These are phyloP conservation scores for Collybia sp. DNA, from an alignment of 768 basidiomycete genomes.

Conservation along the genomic window DNA sequence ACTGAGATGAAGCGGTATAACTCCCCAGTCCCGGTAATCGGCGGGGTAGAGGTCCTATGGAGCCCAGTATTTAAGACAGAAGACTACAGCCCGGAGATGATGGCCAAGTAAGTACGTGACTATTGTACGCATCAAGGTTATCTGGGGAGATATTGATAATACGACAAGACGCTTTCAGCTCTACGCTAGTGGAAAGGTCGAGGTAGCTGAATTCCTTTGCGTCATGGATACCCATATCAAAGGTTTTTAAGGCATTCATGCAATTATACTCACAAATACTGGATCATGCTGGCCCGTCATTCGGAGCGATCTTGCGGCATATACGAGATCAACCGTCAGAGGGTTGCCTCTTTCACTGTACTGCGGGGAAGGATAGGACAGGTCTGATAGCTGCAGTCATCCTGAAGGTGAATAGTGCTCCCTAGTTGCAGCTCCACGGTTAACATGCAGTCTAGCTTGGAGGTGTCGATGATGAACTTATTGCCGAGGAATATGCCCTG, in stretches of 20 bases:
- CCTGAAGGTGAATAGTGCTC: constrained; percentile 46
- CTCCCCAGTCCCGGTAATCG: constrained; percentile 56
- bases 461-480: constrained; percentile 58
- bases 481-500: constrained; percentile 73
- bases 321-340: constrained; percentile 65
- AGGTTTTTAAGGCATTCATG: constrained; percentile 60
- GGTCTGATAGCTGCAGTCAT: constrained; percentile 72
- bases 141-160: constrained; percentile 18
- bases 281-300: constrained; percentile 64
- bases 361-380: constrained; percentile 83
- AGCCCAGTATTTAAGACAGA: constrained; percentile 65
- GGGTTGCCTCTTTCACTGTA: constrained; percentile 73
- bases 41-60: constrained; percentile 56
- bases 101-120: constrained; percentile 72
- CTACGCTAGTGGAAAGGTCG: constrained; percentile 77
- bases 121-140: constrained; percentile 4
- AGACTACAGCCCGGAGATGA: constrained; percentile 81
- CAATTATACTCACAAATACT: constrained; percentile 78
- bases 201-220: constrained; percentile 33
- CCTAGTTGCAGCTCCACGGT: not conserved
- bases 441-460: constrained; percentile 47
- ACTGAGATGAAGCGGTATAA: constrained; percentile 75
- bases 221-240: not conserved
- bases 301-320: constrained; percentile 69
- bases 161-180: constrained; percentile 56